Conservation (phyloP, 352 stramenopile genomes). For the Globisporangium abappressorium region DNA sequence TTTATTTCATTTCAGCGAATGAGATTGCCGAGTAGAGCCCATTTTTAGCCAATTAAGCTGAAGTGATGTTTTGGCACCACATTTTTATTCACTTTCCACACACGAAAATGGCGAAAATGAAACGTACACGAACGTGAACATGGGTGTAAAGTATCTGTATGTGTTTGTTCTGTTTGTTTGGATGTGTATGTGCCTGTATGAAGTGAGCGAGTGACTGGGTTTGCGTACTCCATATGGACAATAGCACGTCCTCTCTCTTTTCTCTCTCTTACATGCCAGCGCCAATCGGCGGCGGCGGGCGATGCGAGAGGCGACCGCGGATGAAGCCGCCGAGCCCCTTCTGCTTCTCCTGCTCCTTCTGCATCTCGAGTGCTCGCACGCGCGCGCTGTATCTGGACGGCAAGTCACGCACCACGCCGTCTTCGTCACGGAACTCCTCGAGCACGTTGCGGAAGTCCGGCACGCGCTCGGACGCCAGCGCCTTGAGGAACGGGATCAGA, state of each 20-base stretch:
- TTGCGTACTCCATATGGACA: background rate
- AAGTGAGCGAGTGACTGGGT: background rate
- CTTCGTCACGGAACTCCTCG: constrained; percentile 74
- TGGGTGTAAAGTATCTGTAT: constrained; percentile 2
- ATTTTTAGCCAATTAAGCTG: background rate
- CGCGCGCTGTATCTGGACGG: constrained; percentile 74
- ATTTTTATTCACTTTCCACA: background rate
- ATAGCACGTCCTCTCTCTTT: background rate
- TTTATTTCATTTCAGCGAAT: background rate
- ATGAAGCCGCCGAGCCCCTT: constrained; percentile 84
- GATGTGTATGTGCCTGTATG: background rate
- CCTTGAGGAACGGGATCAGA: constrained; percentile 84
- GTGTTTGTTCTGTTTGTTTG: constrained; percentile 1
- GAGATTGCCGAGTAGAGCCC: background rate
- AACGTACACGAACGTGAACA: background rate
- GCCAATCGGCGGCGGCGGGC: constrained; percentile 29
- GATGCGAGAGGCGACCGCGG: constrained; percentile 63
- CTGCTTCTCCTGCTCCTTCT: constrained; percentile 78
- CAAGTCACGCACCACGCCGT: constrained; percentile 77
- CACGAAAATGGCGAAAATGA: background rate
- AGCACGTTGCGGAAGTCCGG: constrained; percentile 76
- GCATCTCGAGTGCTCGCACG: constrained; percentile 74
- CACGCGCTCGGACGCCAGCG: constrained; percentile 73
- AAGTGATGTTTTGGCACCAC: background rate
- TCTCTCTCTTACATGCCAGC: constrained; percentile 10